A percentile compares a stretch with the other conserved stretches of the same genome.
These are phyloP conservation scores for Metschnikowia cerradonensis DNA, from an alignment of 805 yeast genomes.

Conservation along the genomic window DNA sequence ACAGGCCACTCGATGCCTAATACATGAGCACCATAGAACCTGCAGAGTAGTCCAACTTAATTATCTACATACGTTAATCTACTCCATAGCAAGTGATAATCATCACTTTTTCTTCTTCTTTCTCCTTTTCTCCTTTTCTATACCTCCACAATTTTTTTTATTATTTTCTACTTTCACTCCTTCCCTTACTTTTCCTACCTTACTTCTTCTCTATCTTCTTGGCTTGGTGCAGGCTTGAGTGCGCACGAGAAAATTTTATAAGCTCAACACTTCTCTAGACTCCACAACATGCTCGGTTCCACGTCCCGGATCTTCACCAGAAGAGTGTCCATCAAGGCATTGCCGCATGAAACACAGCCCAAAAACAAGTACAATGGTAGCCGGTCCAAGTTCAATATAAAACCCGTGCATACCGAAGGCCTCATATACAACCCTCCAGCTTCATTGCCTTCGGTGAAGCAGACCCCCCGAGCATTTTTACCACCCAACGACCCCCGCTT, in stretches of 20 bases:
- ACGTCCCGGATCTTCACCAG: conserved; percentile 14
- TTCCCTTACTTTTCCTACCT: too few relatives aligned
- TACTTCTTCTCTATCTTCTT: not conserved
- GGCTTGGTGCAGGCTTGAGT: not conserved
- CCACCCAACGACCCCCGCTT: conserved; percentile 60
- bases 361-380: conserved; percentile 53
- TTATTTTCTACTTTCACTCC: too few relatives aligned
- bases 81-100: too few relatives aligned
- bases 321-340: conserved; percentile 16
- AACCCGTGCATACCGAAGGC: conserved; percentile 55
- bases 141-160: too few relatives aligned
- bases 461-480: conserved; percentile 67
- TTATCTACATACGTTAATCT: too few relatives aligned
- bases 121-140: too few relatives aligned
- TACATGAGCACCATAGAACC: not conserved
- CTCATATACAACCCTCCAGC: conserved; percentile 63
- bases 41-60: too few relatives aligned
- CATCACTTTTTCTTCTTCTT: too few relatives aligned
- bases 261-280: not conserved
- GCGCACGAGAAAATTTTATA: conserved; percentile 4
- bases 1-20: not conserved
- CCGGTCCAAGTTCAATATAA: conserved; percentile 64
- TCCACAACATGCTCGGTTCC: conserved; percentile 3
- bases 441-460: conserved; percentile 43
- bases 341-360: conserved; percentile 42